phyloP scores from a whole-genome alignment of 2,329 filamentous ascomycete species.

The Cytospora schulzeri region DNA sequence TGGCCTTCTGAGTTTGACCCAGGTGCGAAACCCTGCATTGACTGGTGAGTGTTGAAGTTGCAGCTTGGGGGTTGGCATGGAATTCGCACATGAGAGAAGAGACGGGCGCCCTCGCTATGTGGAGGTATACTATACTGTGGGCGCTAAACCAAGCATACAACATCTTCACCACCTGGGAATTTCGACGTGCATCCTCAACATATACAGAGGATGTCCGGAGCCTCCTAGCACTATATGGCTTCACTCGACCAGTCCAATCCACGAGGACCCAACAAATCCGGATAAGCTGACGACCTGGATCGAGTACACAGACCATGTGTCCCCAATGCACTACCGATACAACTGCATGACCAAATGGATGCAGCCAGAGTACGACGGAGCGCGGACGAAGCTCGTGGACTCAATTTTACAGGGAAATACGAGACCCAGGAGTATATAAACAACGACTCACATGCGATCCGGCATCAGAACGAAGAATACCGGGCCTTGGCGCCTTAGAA shows the following conservation, averaged over 20 bases:
- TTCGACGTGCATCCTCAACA: neutral
- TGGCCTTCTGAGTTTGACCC: too few species aligned
- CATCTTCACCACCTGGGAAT: conserved; percentile 30
- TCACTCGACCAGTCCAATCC: conserved; percentile 34
- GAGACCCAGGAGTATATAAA: conserved; percentile 36
- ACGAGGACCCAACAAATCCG: conserved; percentile 35
- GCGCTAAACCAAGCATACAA: neutral
- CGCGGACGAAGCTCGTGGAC: conserved; percentile 39
- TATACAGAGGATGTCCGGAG: conserved; percentile 35
- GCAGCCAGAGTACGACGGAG: conserved; percentile 33
- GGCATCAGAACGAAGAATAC: conserved; percentile 26
- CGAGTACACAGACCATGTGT: conserved; percentile 41
- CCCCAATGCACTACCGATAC: conserved; percentile 27
- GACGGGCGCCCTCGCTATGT: too few species aligned
- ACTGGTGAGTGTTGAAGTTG: neutral
- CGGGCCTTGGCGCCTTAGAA: conserved; percentile 29
- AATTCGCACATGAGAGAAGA: too few species aligned
- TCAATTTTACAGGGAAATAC: conserved; percentile 32
- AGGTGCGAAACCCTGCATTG: too few species aligned
- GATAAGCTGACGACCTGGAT: conserved; percentile 43
- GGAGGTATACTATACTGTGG: neutral
- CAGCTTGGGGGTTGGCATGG: too few species aligned
- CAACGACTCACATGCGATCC: conserved; percentile 20
- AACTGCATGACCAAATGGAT: conserved; percentile 28
- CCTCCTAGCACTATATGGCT: conserved; percentile 35